Evolutionary conservation across 345 rosid genomes (phyloP), one percentile per base, ranked within the genome.

Genomic region (Acer saccharum): DNA sequence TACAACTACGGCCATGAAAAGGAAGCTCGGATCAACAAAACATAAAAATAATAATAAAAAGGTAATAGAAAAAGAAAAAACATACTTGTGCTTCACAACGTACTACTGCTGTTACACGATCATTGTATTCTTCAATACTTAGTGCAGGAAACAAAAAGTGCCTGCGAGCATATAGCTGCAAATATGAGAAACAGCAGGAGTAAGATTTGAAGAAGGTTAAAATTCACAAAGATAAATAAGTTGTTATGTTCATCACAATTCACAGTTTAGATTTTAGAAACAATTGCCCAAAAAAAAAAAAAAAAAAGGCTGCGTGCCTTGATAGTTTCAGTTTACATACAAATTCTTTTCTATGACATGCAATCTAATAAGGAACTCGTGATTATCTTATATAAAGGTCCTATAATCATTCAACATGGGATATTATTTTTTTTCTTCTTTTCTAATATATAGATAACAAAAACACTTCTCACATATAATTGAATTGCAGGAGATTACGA

Each of bases 1-100:
- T 71, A 29, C 62, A 54, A 52, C 39, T 52, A 18, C 9, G 3
- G 25, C 29, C 62, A 17, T 27, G 74, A 18, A 71, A 71, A 29
- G 14, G n/a, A 71, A 6, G 11, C 1, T 2, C 3, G 60, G 3
- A 72, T 13, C n/a, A 60, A 60, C 52, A 73, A 14, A 73, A 72
- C 21, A 5, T 27, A 9, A 10, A 3, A 29, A 71, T 32, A 32
- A 14, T 10, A 71, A 29, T 10, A 27, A 2, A 7, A 21, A 27
- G n/a, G 41, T 25, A 8, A n/a, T 9, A 57, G 2, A 23, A 57
- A 10, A 57, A 17, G 62, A n/a, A 57, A 18, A 17, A 17, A 57
- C 62, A 55, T 81, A 95, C 99, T 81, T 95, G 99, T 57, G 97
- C 96, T 84, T 95, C 99, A 82, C 98, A 95, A 20, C 97, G 88